Conservation (phyloP, 2,329 filamentous ascomycete species). For the Thielaviopsis musarum region DNA sequence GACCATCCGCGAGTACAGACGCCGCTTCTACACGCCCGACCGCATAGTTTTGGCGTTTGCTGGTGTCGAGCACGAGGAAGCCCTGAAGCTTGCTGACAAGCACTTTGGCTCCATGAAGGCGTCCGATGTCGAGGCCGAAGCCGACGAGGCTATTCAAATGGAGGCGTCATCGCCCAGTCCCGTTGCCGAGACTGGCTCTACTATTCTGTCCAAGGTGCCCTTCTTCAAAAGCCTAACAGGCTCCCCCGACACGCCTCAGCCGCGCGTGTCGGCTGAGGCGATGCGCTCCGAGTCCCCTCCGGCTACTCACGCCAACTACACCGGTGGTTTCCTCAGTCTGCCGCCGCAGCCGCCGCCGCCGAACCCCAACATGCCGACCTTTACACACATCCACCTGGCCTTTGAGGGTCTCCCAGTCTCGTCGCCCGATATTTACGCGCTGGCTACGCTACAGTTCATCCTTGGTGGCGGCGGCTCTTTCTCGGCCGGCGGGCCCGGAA, state of each 20-base stretch:
- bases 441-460: slow-evolving; percentile 87
- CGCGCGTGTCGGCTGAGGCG: slow-evolving; percentile 24
- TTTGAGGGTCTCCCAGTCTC: slow-evolving; percentile 89
- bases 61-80: slow-evolving; percentile 67
- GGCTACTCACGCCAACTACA: slow-evolving; percentile 55
- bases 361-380: slow-evolving; percentile 60
- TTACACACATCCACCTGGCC: slow-evolving; percentile 87
- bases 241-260: slow-evolving; percentile 41
- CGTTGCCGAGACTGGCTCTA: slow-evolving; percentile 37
- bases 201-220: slow-evolving; percentile 65
- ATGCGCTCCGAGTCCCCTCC: slow-evolving; percentile 34
- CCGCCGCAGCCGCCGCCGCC: slow-evolving; percentile 62
- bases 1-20: slow-evolving; percentile 62
- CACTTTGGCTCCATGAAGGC: slow-evolving; percentile 81
- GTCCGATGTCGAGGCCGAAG: slow-evolving; percentile 16
- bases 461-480: slow-evolving; percentile 94
- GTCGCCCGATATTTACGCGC: slow-evolving; percentile 85
- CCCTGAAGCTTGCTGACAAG: slow-evolving; percentile 61
- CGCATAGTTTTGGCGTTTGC: slow-evolving; percentile 91
- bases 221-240: slow-evolving; percentile 83
- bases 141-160: slow-evolving; percentile 25
- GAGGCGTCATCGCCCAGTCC: slow-evolving; percentile 38
- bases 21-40: slow-evolving; percentile 75
- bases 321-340: slow-evolving; percentile 79
- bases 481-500: slow-evolving; percentile 87